Evolutionary conservation across 306 rosid genomes (phyloP), one percentile per base, ranked within the genome.

Genomic region (Spatholobus suberectus): DNA sequence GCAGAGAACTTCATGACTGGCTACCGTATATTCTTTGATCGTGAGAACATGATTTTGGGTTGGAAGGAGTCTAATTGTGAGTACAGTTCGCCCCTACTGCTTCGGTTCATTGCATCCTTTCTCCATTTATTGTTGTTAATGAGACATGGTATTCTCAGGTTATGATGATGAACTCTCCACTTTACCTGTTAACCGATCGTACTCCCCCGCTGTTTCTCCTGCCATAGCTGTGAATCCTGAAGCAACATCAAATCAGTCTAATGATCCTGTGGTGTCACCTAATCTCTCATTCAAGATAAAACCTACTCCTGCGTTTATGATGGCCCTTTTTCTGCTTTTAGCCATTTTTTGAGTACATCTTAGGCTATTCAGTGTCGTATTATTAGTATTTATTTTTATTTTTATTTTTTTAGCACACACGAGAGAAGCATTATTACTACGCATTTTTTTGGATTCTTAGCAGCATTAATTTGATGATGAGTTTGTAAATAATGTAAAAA

Each of bases 1-100:
- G 92, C 94, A 94, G 99, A 92, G 57, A 94, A 96, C 90, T 92
- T 96, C 90, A 96, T 96, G 99, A 90, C 97, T 41, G 97, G 98
- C 52, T 96, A 96, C 83, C 90, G 83, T 5, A 52, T 96, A 47
- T 72, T 87, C 61, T 96, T 96, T 66, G 96, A 96, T 73, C 97
- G 98, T 15, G 92, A 92, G 41, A 91, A 86, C 85, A 91, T 59
- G 87, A 73, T 87, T 27, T 76, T 96, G 34, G 94, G 97, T 69
- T 96, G 99, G 99, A 91, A 79, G 69, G 82, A 73, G 49, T 87
- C 97, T 4, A 27, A 94, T 41, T 96, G 99, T 96, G 82, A 90
- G 99, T 87, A 35, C 24, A 74, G 6, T 81, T 40, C 61, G 20
- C 32, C 77, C 49, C 20, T 57, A 47, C 18, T 73, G 21, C 57